Evolutionary conservation across 306 rosid genomes (phyloP).

Genomic region (Crataegus laevigata): DNA sequence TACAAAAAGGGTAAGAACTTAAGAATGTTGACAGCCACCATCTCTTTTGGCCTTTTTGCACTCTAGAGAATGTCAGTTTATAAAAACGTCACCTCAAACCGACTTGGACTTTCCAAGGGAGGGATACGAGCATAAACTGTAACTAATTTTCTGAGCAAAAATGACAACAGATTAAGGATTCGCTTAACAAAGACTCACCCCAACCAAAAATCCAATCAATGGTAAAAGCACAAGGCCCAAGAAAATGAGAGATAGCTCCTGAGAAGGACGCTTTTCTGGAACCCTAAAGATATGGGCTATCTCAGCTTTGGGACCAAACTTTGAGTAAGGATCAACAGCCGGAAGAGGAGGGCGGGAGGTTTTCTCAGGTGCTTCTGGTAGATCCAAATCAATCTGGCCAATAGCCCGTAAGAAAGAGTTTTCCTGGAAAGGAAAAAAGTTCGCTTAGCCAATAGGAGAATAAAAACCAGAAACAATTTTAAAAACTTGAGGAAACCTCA

Average conservation of each 20-base stretch:
- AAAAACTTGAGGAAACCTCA: slow-evolving; percentile 1
- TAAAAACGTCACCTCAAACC: neutral
- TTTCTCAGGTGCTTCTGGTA: slow-evolving; percentile 94
- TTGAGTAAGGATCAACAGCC: slow-evolving; percentile 62
- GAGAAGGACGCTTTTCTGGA: slow-evolving; percentile 88
- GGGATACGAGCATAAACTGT: neutral
- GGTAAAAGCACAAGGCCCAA: slow-evolving; percentile 75
- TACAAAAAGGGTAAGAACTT: neutral
- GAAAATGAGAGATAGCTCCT: slow-evolving; percentile 74
- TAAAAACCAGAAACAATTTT: neutral
- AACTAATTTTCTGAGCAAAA: neutral
- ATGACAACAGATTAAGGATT: neutral
- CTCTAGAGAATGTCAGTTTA: neutral
- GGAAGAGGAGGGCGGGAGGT: slow-evolving; percentile 71
- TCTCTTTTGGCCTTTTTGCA: neutral
- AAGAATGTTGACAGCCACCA: neutral
- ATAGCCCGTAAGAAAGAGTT: slow-evolving; percentile 71
- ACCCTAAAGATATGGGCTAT: slow-evolving; percentile 76
- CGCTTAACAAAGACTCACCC: slow-evolving; percentile 54
- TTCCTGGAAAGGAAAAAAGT: slow-evolving; percentile 51
- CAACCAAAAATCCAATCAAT: slow-evolving; percentile 67
- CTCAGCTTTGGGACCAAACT: slow-evolving; percentile 84
- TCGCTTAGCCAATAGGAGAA: slow-evolving; percentile 11
- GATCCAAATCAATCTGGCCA: slow-evolving; percentile 81
- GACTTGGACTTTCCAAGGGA: neutral